These are phyloP conservation scores for Syzygium malaccense DNA, from an alignment of 441 rosid genomes.

Conservation along the genomic window DNA sequence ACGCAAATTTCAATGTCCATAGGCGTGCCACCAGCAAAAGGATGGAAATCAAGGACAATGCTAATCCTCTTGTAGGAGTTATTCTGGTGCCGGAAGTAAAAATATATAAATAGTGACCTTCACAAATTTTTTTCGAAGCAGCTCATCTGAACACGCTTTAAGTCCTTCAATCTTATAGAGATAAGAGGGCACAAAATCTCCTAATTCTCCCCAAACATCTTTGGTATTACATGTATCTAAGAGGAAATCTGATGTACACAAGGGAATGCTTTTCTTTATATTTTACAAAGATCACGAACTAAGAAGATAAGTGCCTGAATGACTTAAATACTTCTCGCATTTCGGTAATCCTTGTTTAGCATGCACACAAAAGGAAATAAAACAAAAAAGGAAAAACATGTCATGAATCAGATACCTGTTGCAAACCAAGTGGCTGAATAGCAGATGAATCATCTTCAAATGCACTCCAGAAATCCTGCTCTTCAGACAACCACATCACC, in stretches of 20 bases:
- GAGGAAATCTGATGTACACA: neutral
- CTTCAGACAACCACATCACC: slow-evolving; percentile 89
- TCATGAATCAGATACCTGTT: slow-evolving; percentile 47
- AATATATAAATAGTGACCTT: neutral
- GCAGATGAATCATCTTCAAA: slow-evolving; percentile 76
- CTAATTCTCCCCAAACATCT: neutral
- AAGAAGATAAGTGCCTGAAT: neutral
- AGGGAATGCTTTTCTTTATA: neutral
- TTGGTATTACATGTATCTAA: neutral
- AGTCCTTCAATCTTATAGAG: neutral
- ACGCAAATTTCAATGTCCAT: neutral
- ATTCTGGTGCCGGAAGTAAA: neutral
- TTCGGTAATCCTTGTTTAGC: neutral
- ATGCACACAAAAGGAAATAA: neutral
- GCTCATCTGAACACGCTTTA: neutral
- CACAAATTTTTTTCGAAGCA: neutral
- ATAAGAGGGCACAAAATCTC: neutral
- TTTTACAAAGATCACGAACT: neutral
- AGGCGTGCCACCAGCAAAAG: neutral
- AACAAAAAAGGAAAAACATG: neutral
- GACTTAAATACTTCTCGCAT: neutral
- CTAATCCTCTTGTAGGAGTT: neutral
- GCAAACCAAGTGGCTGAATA: slow-evolving; percentile 72
- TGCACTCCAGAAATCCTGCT: slow-evolving; percentile 91
- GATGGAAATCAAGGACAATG: neutral